phyloP scores from a whole-genome alignment of 345 rosid species.

The Microthlaspi erraticum region DNA sequence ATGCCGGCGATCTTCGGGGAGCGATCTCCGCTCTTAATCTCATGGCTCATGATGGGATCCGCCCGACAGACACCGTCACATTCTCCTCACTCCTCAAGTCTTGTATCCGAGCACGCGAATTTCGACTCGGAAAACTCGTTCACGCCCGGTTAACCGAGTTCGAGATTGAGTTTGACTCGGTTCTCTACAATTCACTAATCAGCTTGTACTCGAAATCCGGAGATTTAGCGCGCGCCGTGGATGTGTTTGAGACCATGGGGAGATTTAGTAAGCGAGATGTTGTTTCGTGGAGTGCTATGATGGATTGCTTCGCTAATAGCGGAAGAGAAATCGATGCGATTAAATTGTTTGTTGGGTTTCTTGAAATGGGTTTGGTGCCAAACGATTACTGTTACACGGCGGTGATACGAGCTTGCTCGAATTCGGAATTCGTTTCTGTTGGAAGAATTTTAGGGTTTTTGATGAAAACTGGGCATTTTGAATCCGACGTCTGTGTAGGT shows the following conservation, averaged over 20 bases:
- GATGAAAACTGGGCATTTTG: conserved; percentile 57
- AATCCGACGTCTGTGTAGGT: conserved; percentile 64
- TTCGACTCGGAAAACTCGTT: conserved; percentile 60
- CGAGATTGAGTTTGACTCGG: conserved; percentile 56
- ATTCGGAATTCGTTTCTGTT: conserved; percentile 28
- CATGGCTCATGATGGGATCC: conserved; percentile 48
- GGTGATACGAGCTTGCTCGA: conserved; percentile 65
- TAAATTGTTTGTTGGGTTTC: conserved; percentile 53
- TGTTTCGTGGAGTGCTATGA: conserved; percentile 82
- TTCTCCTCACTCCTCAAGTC: conserved; percentile 76
- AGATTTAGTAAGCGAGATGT: conserved; percentile 53
- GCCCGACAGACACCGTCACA: conserved; percentile 54
- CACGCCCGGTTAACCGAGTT: conserved; percentile 54
- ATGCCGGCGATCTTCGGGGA: conserved; percentile 59
- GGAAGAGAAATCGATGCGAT: conserved; percentile 53
- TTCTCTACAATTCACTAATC: conserved; percentile 66
- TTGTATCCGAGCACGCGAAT: conserved; percentile 66
- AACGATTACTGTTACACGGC: conserved; percentile 73
- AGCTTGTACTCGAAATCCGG: conserved; percentile 74
- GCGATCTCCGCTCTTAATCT: conserved; percentile 62
- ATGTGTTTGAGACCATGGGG: conserved; percentile 59
- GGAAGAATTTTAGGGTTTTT: conserved; percentile 63
- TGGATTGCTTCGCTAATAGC: conserved; percentile 65
- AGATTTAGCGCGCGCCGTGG: conserved; percentile 49
- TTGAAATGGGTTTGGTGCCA: conserved; percentile 61